phyloP scores from a whole-genome alignment of 2,329 filamentous ascomycete genomes.

The Graphilbum sp. region DNA sequence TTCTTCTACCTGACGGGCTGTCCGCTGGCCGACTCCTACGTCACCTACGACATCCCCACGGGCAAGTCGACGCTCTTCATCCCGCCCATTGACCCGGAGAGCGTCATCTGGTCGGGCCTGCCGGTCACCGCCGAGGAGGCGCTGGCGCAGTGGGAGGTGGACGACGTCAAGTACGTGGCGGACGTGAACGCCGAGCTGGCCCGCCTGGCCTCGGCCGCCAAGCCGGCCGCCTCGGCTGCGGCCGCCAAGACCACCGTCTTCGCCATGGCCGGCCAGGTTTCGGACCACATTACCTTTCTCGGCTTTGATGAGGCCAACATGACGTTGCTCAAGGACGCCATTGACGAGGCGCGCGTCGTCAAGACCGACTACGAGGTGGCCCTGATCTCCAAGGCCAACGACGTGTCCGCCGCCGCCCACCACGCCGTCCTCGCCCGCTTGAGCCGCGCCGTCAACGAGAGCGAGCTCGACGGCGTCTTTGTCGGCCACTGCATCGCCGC shows the following conservation, averaged over 20 bases:
- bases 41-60: conserved; percentile 63
- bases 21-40: conserved; percentile 61
- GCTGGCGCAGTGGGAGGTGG: conserved; percentile 61
- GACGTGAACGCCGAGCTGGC: conserved; percentile 63
- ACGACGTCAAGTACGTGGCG: conserved; percentile 54
- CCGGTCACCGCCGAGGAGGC: conserved; percentile 66
- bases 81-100: conserved; percentile 72
- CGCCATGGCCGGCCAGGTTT: conserved; percentile 65
- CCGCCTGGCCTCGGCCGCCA: conserved; percentile 19
- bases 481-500: conserved; percentile 58
- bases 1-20: conserved; percentile 93
- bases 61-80: conserved; percentile 75
- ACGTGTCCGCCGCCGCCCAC: conserved; percentile 52
- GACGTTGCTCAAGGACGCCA: conserved; percentile 38
- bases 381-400: conserved; percentile 56
- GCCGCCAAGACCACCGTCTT: conserved; percentile 29
- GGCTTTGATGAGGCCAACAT: conserved; percentile 51
- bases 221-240: conserved; percentile 22
- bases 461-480: conserved; percentile 69
- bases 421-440: conserved; percentile 44
- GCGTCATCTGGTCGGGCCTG: conserved; percentile 85
- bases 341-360: conserved; percentile 51
- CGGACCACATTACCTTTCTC: conserved; percentile 53
- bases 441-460: conserved; percentile 54
- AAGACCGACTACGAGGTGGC: conserved; percentile 64